A percentile compares a stretch with the other conserved stretches of the same genome.
Evolutionary conservation across 1,284 basidiomycete species (phyloP).

Genomic region (Irpex sp.): DNA sequence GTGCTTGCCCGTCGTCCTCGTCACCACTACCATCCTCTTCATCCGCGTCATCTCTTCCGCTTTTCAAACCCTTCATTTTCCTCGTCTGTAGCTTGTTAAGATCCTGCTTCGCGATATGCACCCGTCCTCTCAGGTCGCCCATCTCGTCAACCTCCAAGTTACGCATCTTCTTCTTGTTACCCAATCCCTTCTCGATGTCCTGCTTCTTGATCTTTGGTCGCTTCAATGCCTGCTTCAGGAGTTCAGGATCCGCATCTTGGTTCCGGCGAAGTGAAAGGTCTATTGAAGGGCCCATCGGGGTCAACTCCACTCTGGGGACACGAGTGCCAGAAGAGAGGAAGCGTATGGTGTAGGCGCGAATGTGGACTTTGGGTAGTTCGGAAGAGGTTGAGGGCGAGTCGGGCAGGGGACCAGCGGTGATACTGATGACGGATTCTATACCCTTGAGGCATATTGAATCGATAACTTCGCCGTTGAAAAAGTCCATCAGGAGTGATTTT

Average conservation of each 20-base stretch:
- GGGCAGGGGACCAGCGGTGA: constrained; percentile 73
- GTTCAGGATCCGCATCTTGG: constrained; percentile 72
- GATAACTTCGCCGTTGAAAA: constrained; percentile 86
- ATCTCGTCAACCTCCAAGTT: constrained; percentile 97
- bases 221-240: constrained; percentile 79
- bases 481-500: constrained; percentile 88
- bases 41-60: constrained; percentile 30
- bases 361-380: constrained; percentile 79
- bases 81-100: constrained; percentile 81
- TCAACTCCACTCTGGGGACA: constrained; percentile 78
- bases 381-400: constrained; percentile 32
- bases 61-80: constrained; percentile 89
- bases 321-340: constrained; percentile 76
- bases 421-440: constrained; percentile 89
- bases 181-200: constrained; percentile 83
- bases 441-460: constrained; percentile 83
- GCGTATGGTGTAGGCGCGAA: constrained; percentile 83
- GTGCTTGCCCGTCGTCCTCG: constrained; percentile 4
- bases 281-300: constrained; percentile 89
- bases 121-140: constrained; percentile 90
- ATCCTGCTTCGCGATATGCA: constrained; percentile 92
- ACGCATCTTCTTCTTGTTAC: constrained; percentile 76
- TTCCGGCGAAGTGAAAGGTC: constrained; percentile 82
- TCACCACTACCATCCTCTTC: constrained; percentile 29
- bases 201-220: constrained; percentile 85